Percentiles rank a stretch among this genome's conserved stretches.
Evolutionary conservation across 2,329 filamentous ascomycete species (phyloP).

Genomic region (Colletotrichum higginsianum): DNA sequence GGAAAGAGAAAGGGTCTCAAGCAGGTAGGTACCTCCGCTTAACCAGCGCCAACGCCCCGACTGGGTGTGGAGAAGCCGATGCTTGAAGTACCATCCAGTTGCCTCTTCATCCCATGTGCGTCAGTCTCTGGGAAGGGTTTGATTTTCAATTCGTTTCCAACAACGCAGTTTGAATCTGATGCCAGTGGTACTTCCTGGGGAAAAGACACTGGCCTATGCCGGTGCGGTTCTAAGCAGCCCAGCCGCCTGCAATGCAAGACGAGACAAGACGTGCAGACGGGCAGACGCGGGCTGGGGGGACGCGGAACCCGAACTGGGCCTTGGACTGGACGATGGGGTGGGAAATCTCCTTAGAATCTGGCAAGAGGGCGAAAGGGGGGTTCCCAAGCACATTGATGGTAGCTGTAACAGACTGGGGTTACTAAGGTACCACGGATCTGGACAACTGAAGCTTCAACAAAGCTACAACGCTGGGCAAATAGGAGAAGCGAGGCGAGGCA

Average conservation of each 20-base stretch:
- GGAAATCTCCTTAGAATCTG: slow-evolving; percentile 20
- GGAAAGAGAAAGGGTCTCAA: slow-evolving; percentile 15
- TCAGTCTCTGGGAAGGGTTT: background rate
- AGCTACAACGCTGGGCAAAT: background rate
- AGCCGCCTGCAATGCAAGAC: slow-evolving; percentile 4
- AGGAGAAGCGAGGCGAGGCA: slow-evolving; percentile 5
- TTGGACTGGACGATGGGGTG: background rate
- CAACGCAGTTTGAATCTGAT: no score
- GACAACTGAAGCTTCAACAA: slow-evolving; percentile 10
- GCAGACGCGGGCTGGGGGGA: background rate
- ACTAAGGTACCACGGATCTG: slow-evolving; percentile 2
- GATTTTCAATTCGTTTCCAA: background rate
- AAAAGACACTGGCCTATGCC: background rate
- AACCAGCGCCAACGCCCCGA: slow-evolving; percentile 14
- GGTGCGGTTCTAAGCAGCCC: no score
- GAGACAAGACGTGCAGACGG: slow-evolving; percentile 21
- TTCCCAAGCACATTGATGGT: slow-evolving; percentile 28
- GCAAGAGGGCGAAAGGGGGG: slow-evolving; percentile 31
- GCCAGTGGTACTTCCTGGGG: background rate
- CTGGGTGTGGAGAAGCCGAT: slow-evolving; percentile 9
- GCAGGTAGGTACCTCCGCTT: slow-evolving; percentile 7
- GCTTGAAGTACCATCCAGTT: slow-evolving; percentile 14
- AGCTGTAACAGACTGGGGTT: slow-evolving; percentile 34
- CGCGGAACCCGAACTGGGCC: slow-evolving; percentile 10
- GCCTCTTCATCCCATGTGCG: background rate